Evolutionary conservation across 305 asterid genomes (phyloP), one percentile per base, ranked within the genome.

Genomic region (Solanum aculeatissimum): DNA sequence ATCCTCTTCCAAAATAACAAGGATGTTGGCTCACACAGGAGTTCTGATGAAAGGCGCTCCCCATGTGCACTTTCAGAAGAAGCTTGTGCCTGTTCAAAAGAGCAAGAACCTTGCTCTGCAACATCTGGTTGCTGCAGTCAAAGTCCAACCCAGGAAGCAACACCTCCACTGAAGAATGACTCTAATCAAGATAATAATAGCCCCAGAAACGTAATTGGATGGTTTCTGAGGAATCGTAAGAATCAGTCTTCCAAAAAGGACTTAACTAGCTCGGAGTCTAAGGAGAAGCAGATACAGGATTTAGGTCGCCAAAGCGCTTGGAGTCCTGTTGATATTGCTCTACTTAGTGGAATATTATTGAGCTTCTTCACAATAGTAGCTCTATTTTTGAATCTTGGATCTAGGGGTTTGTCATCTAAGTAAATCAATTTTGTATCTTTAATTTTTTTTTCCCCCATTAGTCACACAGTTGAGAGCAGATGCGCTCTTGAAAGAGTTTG

Each of bases 211-310:
- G 84, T 87, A 80, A 53, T 87, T 8, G 93, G 90, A 49, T 88
- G 93, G 93, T 84, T 91, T 80, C 91, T 92, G 60, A 89, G 95
- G 83, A 94, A 88, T 89, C 89, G 96, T 85, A 93, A 90, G 88
- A 88, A 86, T 19, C 72, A 47, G 86, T 86, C 87, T 15, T 86
- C 43, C 29, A 88, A 21, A 88, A 74, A 87, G 87, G 82, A 89
- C 45, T 85, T 82, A 32, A 45, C 69, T 45, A 23, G 54, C 82
- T 53, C 27, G 12, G 93, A 84, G 78, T 49, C 71, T 51, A 86
- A 89, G 23, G 86, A 85, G 81, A 89, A 87, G 83, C 90, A 43
- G 80, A 87, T 60, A 66, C 62, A 23, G 45, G 83, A 83, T 60
- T 25, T 71, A 53, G 27, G 55, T 62, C 63, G 6, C 79, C 70